Evolutionary conservation across 768 basidiomycete genomes (phyloP).

Genomic region (Leccinum disarticulatum): DNA sequence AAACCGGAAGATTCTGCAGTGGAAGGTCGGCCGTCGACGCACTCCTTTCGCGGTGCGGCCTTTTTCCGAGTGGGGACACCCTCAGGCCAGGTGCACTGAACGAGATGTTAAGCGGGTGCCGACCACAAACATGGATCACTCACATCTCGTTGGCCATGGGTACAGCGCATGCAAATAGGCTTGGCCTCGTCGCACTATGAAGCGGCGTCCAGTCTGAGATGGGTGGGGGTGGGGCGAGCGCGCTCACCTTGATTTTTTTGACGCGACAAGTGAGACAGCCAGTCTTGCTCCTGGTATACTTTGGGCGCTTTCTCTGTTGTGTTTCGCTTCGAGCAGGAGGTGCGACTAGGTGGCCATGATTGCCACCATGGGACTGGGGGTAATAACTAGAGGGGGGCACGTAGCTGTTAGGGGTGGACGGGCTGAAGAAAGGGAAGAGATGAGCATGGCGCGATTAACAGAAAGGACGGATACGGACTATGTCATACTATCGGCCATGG

Average conservation of each 20-base stretch:
- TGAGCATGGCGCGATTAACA: constrained; percentile 15
- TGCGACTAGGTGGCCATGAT: constrained; percentile 48
- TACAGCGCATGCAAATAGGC: constrained; percentile 83
- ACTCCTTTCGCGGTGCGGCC: constrained; percentile 54
- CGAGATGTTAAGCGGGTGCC: constrained; percentile 11
- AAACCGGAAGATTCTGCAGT: constrained; percentile 74
- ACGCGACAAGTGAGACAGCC: constrained; percentile 92
- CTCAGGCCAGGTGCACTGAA: constrained; percentile 83
- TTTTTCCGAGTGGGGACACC: constrained; percentile 73
- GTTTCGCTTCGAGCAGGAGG: constrained; percentile 49
- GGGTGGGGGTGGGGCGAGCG: not conserved
- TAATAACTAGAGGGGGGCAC: constrained; percentile 43
- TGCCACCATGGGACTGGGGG: constrained; percentile 28
- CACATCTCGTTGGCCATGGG: constrained; percentile 83
- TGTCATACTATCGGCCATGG: constrained; percentile 53
- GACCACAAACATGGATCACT: constrained; percentile 19
- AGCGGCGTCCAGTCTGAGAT: constrained; percentile 2
- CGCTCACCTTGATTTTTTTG: constrained; percentile 88
- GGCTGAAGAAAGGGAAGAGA: constrained; percentile 26
- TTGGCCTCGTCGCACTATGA: constrained; percentile 86
- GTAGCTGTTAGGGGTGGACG: constrained; percentile 41
- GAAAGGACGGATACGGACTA: constrained; percentile 44
- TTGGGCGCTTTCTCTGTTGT: constrained; percentile 77
- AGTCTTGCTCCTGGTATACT: constrained; percentile 93
- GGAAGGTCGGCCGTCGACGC: constrained; percentile 62